Base-by-base conservation (phyloP, 345 rosid species). In the Eucalyptus cloeziana region DNA sequence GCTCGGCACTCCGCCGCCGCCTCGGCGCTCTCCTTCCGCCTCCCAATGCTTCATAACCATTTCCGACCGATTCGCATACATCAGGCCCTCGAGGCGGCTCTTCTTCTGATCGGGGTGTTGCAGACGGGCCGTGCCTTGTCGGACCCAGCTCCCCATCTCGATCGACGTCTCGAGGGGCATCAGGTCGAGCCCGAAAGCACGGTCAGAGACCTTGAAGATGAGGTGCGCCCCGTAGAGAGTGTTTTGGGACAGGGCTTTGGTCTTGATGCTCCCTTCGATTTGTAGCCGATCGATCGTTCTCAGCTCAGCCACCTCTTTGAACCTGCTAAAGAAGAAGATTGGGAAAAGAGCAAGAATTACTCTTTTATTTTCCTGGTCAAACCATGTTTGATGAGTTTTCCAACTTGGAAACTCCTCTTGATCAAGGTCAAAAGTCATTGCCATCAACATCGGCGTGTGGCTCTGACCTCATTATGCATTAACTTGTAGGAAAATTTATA, bases 181-280 rank as follows among this genome's bases (percentile, higher is more conserved):
- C 24, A 86, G 10, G 88, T 95, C 96, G 4, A 96, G 91, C 80
- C 98, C 98, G 24, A 91, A 94, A 1, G 95, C 92, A 0, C 93
- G 89, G 27, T 92, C 76, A 5, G 91, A 56, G 43, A 92, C 90
- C 87, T 93, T 93, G 40, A 94, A 47, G 4, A 94, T 27, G 4
- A 95, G 93, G 92, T 93, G 95, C 24, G 93, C 95, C 71, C 90
- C 93, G 31, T 96, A 96, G 9, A 12, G 86, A 7, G 97, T 96
- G 91, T 91, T 91, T 1, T 95, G 91, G 8, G 95, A 92, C 22
- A 95, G 54, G 69, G 17, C 90, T 86, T 87, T 21, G n/a, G 91
- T 90, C 71, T 85, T 86, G 27, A 93, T 92, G 60, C 62, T 92
- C 37, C 96, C 95, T 14, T 16, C 83, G 60, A 93, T 91, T 64